Percentiles rank a stretch among this genome's conserved stretches.
Conservation (phyloP, 208 protist genomes). For the Leishmania gerbilli region DNA sequence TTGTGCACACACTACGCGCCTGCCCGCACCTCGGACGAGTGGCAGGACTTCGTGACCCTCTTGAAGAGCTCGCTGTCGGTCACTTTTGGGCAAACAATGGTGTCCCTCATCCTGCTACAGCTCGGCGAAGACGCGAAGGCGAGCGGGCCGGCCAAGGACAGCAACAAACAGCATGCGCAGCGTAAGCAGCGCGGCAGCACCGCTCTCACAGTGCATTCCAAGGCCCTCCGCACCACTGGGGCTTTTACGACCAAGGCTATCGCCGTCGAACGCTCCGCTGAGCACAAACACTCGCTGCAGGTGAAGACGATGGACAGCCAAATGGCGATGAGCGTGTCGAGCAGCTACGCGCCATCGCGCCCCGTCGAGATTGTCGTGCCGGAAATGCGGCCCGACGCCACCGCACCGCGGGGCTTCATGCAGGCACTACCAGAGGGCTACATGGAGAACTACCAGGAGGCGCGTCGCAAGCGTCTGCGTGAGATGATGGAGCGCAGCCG, state of each 20-base stretch:
- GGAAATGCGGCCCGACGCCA: conserved; percentile 61
- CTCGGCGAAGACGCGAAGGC: conserved; percentile 40
- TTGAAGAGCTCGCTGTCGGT: conserved; percentile 73
- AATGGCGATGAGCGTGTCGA: conserved; percentile 85
- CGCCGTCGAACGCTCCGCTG: conserved; percentile 44
- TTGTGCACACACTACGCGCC: conserved; percentile 58
- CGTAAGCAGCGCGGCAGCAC: conserved; percentile 19
- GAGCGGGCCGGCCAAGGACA: not conserved
- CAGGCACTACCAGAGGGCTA: conserved; percentile 73
- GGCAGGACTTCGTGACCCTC: conserved; percentile 66
- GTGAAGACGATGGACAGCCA: conserved; percentile 91
- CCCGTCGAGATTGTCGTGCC: conserved; percentile 81
- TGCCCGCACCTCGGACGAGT: conserved; percentile 37
- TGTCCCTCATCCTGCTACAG: conserved; percentile 74
- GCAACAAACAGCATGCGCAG: not conserved
- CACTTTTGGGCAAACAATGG: conserved; percentile 78
- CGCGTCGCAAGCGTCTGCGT: conserved; percentile 75
- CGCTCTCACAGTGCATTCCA: conserved; percentile 66
- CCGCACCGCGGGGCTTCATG: conserved; percentile 84
- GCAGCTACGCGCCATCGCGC: conserved; percentile 80
- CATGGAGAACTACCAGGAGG: conserved; percentile 64
- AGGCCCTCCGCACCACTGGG: conserved; percentile 60
- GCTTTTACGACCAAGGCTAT: conserved; percentile 77
- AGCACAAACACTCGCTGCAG: conserved; percentile 71
- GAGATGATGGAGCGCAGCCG: conserved; percentile 86